Conservation (phyloP, 345 rosid species). For the Camelina laxa region DNA sequence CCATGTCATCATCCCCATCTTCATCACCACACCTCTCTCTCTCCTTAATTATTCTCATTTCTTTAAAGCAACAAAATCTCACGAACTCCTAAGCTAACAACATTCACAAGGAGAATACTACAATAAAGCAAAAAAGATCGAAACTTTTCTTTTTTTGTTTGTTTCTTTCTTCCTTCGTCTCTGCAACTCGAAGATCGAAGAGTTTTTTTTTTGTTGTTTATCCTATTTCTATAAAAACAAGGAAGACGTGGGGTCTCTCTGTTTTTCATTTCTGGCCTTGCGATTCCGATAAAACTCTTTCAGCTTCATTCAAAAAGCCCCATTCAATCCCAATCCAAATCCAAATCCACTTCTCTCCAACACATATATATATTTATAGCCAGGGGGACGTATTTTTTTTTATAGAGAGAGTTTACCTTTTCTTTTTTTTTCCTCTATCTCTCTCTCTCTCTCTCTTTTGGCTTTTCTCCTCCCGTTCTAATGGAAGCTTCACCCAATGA, state of each 20-base stretch:
- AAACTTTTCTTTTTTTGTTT: constrained; percentile 16
- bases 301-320: constrained; percentile 17
- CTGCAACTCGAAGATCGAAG: constrained; percentile 25
- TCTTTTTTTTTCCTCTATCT: not conserved
- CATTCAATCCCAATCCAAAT: constrained; percentile 12
- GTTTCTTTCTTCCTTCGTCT: not conserved
- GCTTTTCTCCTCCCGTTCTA: constrained; percentile 42
- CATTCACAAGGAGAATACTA: constrained; percentile 32
- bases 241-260: constrained; percentile 38
- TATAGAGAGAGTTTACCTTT: not conserved
- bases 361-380: not conserved
- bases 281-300: constrained; percentile 36
- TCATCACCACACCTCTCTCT: not conserved
- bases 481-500: constrained; percentile 76
- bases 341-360: constrained; percentile 24
- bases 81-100: constrained; percentile 38
- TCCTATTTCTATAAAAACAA: constrained; percentile 38
- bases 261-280: constrained; percentile 37
- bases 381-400: not conserved
- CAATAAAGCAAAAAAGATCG: not conserved
- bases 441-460: not conserved
- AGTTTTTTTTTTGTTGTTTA: constrained; percentile 24
- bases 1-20: constrained; percentile 45
- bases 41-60: not conserved
- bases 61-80: constrained; percentile 31